Base-by-base conservation (phyloP, 106 monocot species). In the Platanthera zijinensis region DNA sequence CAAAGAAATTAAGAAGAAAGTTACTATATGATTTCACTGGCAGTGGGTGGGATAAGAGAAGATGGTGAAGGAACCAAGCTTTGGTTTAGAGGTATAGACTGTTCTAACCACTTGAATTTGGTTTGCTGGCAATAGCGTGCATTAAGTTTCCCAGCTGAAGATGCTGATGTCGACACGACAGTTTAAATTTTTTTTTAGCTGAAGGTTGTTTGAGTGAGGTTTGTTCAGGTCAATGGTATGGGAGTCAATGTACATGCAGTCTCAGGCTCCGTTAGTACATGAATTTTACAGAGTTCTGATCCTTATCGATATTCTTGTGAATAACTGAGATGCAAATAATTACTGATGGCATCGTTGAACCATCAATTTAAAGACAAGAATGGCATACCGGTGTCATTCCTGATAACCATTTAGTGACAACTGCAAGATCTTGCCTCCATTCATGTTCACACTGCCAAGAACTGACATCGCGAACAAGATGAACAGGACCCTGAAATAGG, bases 401-500 rank as follows among this genome's bases (percentile, higher is more conserved):
- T 71, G 89, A 99, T 69, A 99, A 80, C 97, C 97, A 99, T 84
- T 94, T 99, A 47, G 97, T 99, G 51, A 91, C 97, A 74, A 99
- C 94, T 11, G 97, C 87, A 82, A 94, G 87, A 87, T 94, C 97
- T 79, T 99, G 97, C 62, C 86, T 81, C 97, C 97, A 99, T 79
- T 99, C 94, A 80, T 99, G 80, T 69, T 94, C 97, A 80, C 87
- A 90, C 50, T 86, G 81, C 94, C 94, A 99, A 53, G 71, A 81
- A 66, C 83, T 94, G 50, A 91, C 89, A 88, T 99, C 97, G 54
- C 91, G 82, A 75, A 94, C 97, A 84, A 94, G 85, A 87, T 99
- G 94, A 76, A 88, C 66, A 73, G 97, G 86, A 25, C 94, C 97
- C 97, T 97, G 71, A 59, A 71, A 67, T 10, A 77, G 17, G 45